Evolutionary conservation across 73 alveolate species (phyloP), one percentile per base, ranked within the genome.

Genomic region (Loxodes magnus): DNA sequence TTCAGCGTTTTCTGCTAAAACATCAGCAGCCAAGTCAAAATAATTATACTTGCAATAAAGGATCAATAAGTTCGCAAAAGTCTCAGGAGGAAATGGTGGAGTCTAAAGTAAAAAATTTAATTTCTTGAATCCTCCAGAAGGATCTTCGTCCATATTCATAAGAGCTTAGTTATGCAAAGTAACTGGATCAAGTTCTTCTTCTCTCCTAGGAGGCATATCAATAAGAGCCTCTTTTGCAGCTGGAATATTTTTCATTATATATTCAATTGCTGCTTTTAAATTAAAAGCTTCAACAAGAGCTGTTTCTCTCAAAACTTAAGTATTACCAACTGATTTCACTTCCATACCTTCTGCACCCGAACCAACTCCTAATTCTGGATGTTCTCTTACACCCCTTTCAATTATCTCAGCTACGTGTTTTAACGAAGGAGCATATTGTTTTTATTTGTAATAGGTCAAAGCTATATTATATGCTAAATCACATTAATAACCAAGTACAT

Each of bases 191-290:
- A 94, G 72, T 74, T 94, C 99, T 54, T 91, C 98, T 68, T 92
- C 98, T 51, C 79, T 86, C 53, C 99, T 84, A 4, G 99, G 99
- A 7, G 99, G 99, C 99, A 94, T 94, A 46, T 94, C 99, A 4
- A 84, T 78, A 39, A 94, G 82, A 12, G 98, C 98, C 67, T 94
- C 99, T 79, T 88, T 90, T 1, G 99, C 98, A 43, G 97, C 98
- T 42, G 89, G 86, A 55, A 65, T 69, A 71, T 93, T 93, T 64
- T 92, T 92, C 61, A 92, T 87, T 39, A 89, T 72, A 63, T 87
- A 93, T 67, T 91, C 98, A 48, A 88, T 88, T 6, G 98, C 99
- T 21, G 65, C 43, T 74, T 92, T 94, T 56, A 94, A 66, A 64
- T 94, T 94, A 81, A 92, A 92, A 23, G 99, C 99, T 54, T 94